Base-by-base conservation (phyloP, 176 grass and related monocot genomes). In the Raddia guianensis region DNA sequence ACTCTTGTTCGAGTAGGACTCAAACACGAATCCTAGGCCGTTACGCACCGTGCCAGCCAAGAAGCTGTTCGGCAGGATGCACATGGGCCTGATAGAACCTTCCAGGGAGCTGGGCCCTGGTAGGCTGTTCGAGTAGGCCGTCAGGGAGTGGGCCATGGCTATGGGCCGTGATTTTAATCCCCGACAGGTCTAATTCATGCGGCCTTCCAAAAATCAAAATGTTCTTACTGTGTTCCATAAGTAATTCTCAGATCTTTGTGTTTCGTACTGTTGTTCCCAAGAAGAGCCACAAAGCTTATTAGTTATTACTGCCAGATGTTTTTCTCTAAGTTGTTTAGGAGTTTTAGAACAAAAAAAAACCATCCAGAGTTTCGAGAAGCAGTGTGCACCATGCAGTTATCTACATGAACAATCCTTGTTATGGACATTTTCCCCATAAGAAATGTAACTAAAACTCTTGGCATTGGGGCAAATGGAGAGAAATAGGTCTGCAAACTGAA, bases 401-500 rank as follows among this genome's bases (percentile, higher is more conserved):
- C 69, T 49, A 73, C 49, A 51, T 73, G 27, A 72, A 52, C 33
- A 2, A 21, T 63, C 10, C 49, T 73, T 73, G 50, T 73, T 71
- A 71, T 48, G 46, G 47, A 53, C n/a, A 21, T 75, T 58, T 42
- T 8, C 58, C 20, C 18, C 70, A 19, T 49, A 73, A 73, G 5
- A 58, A 47, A 73, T 54, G 51, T 27, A 16, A 35, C 7, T 74
- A 56, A 19, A 74, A 74, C 34, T 42, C 18, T 56, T 56, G 51
- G 71, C 59, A 60, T 12, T 60, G 58, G 37, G n/a, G 55, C 18
- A 60, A 75, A n/a, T 76, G 27, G 19, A 62, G 59, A 32, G 59
- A 21, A 57, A 62, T 61, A 62, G 20, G 8, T 62, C 12, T 10
- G 19, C 9, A 62, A 21, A 32, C 32, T 61, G 55, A 61, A 16